Conservation (phyloP, 352 stramenopile species). For the Phytophthora citrophthora region DNA sequence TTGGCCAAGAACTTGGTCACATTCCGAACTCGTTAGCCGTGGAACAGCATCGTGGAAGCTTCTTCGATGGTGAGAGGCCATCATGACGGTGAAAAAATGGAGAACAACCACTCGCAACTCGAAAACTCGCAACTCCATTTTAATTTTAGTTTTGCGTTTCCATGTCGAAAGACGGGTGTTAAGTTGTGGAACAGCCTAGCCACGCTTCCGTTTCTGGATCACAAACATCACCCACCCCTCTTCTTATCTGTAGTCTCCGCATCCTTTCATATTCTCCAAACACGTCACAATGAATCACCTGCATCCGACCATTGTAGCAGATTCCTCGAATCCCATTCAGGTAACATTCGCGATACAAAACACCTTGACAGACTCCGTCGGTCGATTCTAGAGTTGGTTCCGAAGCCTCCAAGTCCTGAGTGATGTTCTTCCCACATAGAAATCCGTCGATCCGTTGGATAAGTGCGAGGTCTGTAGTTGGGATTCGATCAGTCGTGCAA, state of each 20-base stretch:
- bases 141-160: not conserved
- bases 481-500: constrained; percentile 33
- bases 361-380: constrained; percentile 32
- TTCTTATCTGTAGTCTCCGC: not conserved
- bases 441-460: constrained; percentile 23
- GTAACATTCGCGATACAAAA: constrained; percentile 41
- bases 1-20: not conserved
- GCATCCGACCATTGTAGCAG: not conserved
- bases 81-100: not conserved
- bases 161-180: too few species aligned
- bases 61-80: constrained; percentile 17
- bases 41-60: constrained; percentile 7
- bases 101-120: not conserved
- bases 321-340: constrained; percentile 16
- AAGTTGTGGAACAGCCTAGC: not conserved
- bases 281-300: not conserved
- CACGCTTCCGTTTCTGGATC: not conserved
- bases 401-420: constrained; percentile 30
- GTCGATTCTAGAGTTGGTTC: constrained; percentile 33
- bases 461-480: constrained; percentile 18
- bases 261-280: not conserved
- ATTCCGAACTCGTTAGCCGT: constrained; percentile 5
- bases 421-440: constrained; percentile 37
- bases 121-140: not conserved
- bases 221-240: not conserved